Conservation (phyloP, 208 protist genomes). For the Trypanosoma vivax region DNA sequence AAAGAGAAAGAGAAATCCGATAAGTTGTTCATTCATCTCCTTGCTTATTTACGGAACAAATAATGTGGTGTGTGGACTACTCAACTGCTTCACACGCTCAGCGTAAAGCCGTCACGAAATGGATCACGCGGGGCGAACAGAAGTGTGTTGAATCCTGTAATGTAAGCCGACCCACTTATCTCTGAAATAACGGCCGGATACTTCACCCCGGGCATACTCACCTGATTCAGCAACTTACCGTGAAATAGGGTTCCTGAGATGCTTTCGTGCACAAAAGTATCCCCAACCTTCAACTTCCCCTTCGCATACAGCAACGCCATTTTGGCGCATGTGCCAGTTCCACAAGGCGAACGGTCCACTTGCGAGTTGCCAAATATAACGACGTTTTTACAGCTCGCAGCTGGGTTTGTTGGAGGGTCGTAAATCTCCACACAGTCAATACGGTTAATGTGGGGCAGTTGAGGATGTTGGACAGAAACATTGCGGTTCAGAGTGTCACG, state of each 20-base stretch:
- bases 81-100: background rate
- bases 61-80: too few relatives aligned
- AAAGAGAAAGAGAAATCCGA: too few relatives aligned
- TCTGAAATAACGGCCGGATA: slow-evolving; percentile 3
- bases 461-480: slow-evolving; percentile 4
- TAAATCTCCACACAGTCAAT: slow-evolving; percentile 10
- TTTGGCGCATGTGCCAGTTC: slow-evolving; percentile 10
- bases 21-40: too few relatives aligned
- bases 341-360: slow-evolving; percentile 13
- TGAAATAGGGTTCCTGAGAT: slow-evolving; percentile 6
- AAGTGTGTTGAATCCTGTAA: slow-evolving; percentile 10
- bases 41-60: too few relatives aligned
- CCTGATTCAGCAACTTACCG: slow-evolving; percentile 1
- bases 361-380: slow-evolving; percentile 12
- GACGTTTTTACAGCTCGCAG: slow-evolving; percentile 2
- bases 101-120: slow-evolving; percentile 4
- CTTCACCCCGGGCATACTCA: background rate
- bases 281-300: slow-evolving; percentile 7
- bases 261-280: slow-evolving; percentile 10
- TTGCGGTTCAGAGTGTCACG: background rate
- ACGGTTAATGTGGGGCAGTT: slow-evolving; percentile 6
- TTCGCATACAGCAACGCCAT: slow-evolving; percentile 7
- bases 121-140: slow-evolving; percentile 7
- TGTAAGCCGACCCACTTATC: slow-evolving; percentile 5
- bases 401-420: slow-evolving; percentile 1